A percentile compares a stretch with the other conserved stretches of the same genome.
These are phyloP conservation scores for Cerrena zonata DNA, from an alignment of 1,284 basidiomycete genomes.

Conservation along the genomic window DNA sequence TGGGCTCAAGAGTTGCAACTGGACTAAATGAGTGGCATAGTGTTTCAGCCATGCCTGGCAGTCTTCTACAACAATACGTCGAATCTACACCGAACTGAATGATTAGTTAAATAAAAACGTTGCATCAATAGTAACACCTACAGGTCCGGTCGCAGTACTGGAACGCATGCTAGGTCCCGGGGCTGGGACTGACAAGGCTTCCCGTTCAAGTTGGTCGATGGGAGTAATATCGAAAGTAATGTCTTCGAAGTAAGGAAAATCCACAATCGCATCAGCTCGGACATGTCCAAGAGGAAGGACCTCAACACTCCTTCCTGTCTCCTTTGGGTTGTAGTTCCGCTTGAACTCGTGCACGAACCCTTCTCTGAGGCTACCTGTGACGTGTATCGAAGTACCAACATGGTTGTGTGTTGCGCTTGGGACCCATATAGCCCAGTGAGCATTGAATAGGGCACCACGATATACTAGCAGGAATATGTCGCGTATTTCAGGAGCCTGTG, in stretches of 20 bases:
- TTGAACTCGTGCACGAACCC: neutral
- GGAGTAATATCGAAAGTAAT: neutral
- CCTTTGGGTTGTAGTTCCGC: neutral
- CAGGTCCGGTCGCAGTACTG: too few species aligned
- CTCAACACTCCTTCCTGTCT: neutral
- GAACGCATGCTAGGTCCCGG: too few species aligned
- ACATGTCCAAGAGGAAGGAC: neutral
- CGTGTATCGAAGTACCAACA: neutral
- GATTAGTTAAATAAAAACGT: too few species aligned
- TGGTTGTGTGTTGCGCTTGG: neutral
- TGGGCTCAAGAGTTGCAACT: too few species aligned
- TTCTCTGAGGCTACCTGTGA: neutral
- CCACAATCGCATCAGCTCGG: neutral
- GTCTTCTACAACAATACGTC: too few species aligned
- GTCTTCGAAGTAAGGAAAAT: neutral
- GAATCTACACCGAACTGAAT: too few species aligned
- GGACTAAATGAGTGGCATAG: too few species aligned
- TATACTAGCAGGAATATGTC: neutral
- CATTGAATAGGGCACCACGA: neutral
- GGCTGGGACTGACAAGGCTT: neutral
- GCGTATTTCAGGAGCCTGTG: too few species aligned
- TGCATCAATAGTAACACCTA: too few species aligned
- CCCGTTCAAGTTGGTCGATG: neutral
- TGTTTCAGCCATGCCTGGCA: too few species aligned
- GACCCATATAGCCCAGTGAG: neutral